phyloP scores from a whole-genome alignment of 495 filamentous ascomycete species.

The Cairneyella variabilis region DNA sequence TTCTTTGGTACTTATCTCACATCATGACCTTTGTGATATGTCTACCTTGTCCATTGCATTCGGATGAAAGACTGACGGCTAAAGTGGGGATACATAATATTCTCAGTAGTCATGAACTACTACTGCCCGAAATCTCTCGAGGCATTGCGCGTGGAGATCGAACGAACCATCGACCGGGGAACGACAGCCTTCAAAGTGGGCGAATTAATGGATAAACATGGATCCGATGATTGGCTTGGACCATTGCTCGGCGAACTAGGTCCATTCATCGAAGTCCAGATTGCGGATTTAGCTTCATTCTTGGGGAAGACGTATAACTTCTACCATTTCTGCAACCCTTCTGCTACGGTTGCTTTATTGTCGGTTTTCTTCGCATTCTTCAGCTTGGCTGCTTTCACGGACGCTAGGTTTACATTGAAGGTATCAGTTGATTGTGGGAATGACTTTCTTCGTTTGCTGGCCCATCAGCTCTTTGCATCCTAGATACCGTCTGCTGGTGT shows the following conservation, averaged over 20 bases:
- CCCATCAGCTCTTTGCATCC: slow-evolving; percentile 39
- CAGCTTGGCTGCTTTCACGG: slow-evolving; percentile 28
- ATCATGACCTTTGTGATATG: slow-evolving; percentile 33
- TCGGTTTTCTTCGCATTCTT: slow-evolving; percentile 30
- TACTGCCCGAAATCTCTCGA: slow-evolving; percentile 31
- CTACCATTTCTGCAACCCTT: slow-evolving; percentile 39
- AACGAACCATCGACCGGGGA: slow-evolving; percentile 27
- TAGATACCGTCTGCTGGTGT: slow-evolving; percentile 38
- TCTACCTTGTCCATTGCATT: neutral
- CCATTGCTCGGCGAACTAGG: slow-evolving; percentile 35
- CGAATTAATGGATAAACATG: slow-evolving; percentile 41
- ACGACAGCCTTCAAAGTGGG: slow-evolving; percentile 30
- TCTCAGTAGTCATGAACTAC: slow-evolving; percentile 34
- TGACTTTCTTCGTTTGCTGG: slow-evolving; percentile 38
- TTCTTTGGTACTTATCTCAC: slow-evolving; percentile 35
- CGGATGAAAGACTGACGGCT: slow-evolving; percentile 1
- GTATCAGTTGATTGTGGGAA: slow-evolving; percentile 33
- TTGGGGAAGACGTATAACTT: slow-evolving; percentile 40
- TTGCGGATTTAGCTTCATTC: slow-evolving; percentile 39
- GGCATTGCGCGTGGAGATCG: slow-evolving; percentile 33
- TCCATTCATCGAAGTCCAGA: slow-evolving; percentile 38
- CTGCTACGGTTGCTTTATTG: slow-evolving; percentile 33
- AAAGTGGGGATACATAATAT: slow-evolving; percentile 31
- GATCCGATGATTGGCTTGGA: slow-evolving; percentile 37
- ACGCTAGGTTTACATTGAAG: slow-evolving; percentile 36